Evolutionary conservation across 164 flowering plant genomes (phyloP).

Genomic region (Chloranthus sessilifolius): DNA sequence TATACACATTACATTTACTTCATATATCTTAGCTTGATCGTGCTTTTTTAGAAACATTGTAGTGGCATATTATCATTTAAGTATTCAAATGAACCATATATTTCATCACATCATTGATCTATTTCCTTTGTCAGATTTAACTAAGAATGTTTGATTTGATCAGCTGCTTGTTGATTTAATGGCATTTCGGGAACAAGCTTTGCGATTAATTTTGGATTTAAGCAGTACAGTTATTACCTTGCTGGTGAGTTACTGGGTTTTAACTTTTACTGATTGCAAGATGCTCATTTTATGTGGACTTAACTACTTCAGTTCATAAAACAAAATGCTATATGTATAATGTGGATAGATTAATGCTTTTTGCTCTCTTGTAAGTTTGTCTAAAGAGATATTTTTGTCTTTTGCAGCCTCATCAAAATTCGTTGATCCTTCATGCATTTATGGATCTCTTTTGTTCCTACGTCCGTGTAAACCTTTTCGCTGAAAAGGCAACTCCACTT

Average conservation of each 20-base stretch:
- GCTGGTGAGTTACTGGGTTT: conserved; percentile 55
- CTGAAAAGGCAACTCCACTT: conserved; percentile 63
- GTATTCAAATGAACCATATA: too few relatives aligned
- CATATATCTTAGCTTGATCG: too few relatives aligned
- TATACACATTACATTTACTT: too few relatives aligned
- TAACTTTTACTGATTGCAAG: neutral
- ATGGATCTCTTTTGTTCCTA: conserved; percentile 97
- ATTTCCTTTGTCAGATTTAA: neutral
- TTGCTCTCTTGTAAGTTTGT: conserved; percentile 9
- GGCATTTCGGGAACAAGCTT: conserved; percentile 92
- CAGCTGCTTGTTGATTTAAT: conserved; percentile 93
- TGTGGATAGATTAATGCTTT: neutral
- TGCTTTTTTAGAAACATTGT: too few relatives aligned
- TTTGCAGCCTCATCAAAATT: conserved; percentile 98
- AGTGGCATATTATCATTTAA: too few relatives aligned
- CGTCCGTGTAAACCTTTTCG: conserved; percentile 83
- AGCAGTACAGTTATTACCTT: conserved; percentile 98
- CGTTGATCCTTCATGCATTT: conserved; percentile 90
- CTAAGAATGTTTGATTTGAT: conserved; percentile 5
- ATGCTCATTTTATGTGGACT: neutral
- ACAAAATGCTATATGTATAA: neutral
- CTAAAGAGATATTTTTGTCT: conserved; percentile 20
- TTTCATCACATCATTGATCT: too few relatives aligned
- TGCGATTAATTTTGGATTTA: conserved; percentile 85
- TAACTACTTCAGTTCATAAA: too few relatives aligned